phyloP scores from a whole-genome alignment of 2,329 filamentous ascomycete species.

The Lasiodiplodia gonubiensis region DNA sequence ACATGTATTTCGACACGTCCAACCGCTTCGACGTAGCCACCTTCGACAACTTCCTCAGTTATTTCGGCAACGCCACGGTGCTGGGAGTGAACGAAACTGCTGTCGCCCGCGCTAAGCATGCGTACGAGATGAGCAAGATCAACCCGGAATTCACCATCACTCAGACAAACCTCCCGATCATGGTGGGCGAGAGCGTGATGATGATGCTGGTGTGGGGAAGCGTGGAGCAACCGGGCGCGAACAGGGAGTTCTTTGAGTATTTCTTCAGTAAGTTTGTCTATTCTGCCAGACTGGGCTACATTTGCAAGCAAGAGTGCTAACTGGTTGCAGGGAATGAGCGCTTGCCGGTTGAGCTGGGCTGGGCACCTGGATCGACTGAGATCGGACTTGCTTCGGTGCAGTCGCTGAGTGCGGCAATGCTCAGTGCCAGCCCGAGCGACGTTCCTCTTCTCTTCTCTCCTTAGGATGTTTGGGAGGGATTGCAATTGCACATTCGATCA shows the following conservation, averaged over 20 bases:
- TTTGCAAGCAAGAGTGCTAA: neutral
- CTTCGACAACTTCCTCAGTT: conserved; percentile 35
- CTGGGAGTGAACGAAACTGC: conserved; percentile 25
- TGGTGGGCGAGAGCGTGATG: conserved; percentile 35
- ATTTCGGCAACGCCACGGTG: conserved; percentile 28
- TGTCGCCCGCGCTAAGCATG: conserved; percentile 30
- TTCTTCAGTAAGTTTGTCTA: conserved; percentile 36
- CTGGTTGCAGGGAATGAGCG: conserved; percentile 11
- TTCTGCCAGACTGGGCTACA: neutral
- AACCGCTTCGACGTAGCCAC: conserved; percentile 34
- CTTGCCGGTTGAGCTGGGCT: conserved; percentile 10
- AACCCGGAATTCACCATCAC: conserved; percentile 34
- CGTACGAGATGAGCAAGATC: conserved; percentile 30
- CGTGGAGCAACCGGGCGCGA: conserved; percentile 29
- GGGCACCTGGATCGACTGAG: neutral
- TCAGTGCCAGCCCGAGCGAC: neutral
- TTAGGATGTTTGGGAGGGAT: too few relatives aligned
- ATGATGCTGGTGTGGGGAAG: conserved; percentile 34
- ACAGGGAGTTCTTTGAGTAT: conserved; percentile 35
- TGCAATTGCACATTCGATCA: too few relatives aligned
- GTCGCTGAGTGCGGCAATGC: neutral
- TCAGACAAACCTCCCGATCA: conserved; percentile 30
- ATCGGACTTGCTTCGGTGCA: neutral
- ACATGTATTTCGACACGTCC: conserved; percentile 27
- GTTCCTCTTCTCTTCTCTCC: neutral